Evolutionary conservation across 2,329 filamentous ascomycete species (phyloP), one percentile per base, ranked within the genome.

Genomic region (Cytospora schulzeri): DNA sequence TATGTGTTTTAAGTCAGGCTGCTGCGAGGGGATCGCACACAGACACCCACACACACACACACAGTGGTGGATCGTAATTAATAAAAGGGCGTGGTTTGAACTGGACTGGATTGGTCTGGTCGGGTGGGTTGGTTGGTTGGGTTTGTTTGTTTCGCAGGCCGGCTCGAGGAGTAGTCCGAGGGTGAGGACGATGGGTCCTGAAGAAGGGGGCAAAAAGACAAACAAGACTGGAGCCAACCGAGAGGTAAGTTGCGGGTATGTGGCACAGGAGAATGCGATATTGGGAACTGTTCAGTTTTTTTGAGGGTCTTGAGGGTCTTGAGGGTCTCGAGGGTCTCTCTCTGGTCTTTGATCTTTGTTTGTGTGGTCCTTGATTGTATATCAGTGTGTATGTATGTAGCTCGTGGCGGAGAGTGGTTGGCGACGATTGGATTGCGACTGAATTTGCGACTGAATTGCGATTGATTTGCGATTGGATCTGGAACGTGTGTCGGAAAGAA

Each of bases 101-200:
- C n/a, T n/a, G n/a, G n/a, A n/a, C 33, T 12, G 3, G 9, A 35
- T 11, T 19, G 24, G 24, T 26, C 38, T 58, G 38, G 56, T 28
- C 56, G 15, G 31, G 12, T 45, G 8, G 55, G 55, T 28, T n/a
- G n/a, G n/a, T n/a, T n/a, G n/a, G n/a, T n/a, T 31, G 29, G 5
- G 17, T 11, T 35, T 15, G 33, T 35, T 35, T 41, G 38, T 58
- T 50, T 58, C 38, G 38, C 38, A 58, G 56, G 56, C 56, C 56
- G 56, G 56, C 2, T 58, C 24, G 56, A 31, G 33, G 56, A 50
- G 56, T 15, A 35, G 56, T n/a, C 56, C 56, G 38, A 58, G 56
- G 38, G 38, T 29, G 19, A 28, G 15, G 17, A 38, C 1, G 14
- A 45, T 19, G 22, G 29, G 22, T 19, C 9, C 22, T 15, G 55